Evolutionary conservation across 116 monocot genomes (phyloP), one percentile per base, ranked within the genome.

Genomic region (Iris pallida): DNA sequence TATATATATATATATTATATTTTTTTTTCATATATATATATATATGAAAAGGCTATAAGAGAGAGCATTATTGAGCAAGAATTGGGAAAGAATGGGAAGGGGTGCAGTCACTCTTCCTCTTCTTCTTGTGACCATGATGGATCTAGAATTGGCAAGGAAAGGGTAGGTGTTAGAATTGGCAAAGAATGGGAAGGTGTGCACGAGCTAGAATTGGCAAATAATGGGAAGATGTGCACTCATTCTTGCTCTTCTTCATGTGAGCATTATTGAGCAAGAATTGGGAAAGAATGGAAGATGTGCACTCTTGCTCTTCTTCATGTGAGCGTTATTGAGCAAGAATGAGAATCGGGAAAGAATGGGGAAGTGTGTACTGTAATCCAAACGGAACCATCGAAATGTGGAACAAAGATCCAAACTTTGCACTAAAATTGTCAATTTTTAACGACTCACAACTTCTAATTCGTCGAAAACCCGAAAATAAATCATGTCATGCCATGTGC

Each of bases 351-450:
- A 49, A 71, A 71, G 16, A 18, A 51, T 47, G 51, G 30, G 11
- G n/a, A n/a, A 19, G 65, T 65, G 48, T 47, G 60, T 4, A 42
- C 16, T 61, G 19, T 16, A 17, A 16, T 13, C 12, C 6, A 17
- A 16, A 11, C 5, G 16, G 45, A 43, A 0, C 42, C 20, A 42
- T 67, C 0, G 45, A 11, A 47, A 20, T 59, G 47, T 59, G 45
- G 20, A 17, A 51, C 20, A 71, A 71, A 71, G 51, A 41, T 51
- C 43, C 61, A 71, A 61, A 48, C 41, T 71, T 42, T 47, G 65
- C 49, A 47, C 49, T 47, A 65, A 65, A 20, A 52, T 16, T 52
- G 20, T 0, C 16, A 65, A 30, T 16, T 13, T 0, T 14, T n/a
- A 56, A 6, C 16, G 12, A 47, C 47, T 13, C 15, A 45, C 17